Evolutionary conservation across 352 stramenopile genomes (phyloP).

Genomic region (Phytopythium aichiense): DNA sequence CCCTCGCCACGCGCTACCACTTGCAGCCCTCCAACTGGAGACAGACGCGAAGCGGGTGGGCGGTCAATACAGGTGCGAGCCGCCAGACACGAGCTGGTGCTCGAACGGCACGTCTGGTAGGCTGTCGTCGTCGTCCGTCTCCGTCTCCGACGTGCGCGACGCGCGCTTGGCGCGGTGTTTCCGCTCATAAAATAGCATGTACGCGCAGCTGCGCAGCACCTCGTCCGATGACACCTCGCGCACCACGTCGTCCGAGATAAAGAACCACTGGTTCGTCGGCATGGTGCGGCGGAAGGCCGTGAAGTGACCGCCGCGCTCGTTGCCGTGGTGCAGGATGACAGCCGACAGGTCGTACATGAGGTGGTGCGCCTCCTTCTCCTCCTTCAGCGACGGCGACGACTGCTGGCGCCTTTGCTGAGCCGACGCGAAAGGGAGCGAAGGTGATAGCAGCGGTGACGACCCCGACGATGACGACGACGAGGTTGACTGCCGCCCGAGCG

Average conservation of each 20-base stretch:
- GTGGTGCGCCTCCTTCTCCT: conserved; percentile 26
- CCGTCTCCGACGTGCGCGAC: conserved; percentile 26
- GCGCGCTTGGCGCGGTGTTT: conserved; percentile 43
- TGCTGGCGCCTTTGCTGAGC: background rate
- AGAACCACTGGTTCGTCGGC: conserved; percentile 68
- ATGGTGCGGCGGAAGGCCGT: conserved; percentile 71
- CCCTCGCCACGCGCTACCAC: background rate
- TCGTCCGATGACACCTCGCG: conserved; percentile 48
- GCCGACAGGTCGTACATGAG: conserved; percentile 71
- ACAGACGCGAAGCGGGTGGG: background rate
- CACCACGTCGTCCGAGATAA: conserved; percentile 81
- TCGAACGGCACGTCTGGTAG: conserved; percentile 50
- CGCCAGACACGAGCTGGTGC: conserved; percentile 26
- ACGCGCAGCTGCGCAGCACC: conserved; percentile 74
- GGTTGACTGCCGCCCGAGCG: conserved; percentile 1
- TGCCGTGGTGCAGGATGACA: conserved; percentile 86
- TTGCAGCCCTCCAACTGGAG: background rate
- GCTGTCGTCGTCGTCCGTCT: conserved; percentile 40
- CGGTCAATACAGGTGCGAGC: conserved; percentile 15
- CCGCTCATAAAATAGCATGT: conserved; percentile 91
- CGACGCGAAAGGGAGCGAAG: conserved; percentile 6
- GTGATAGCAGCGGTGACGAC: conserved; percentile 5
- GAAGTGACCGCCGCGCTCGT: conserved; percentile 82
- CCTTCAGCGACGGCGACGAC: conserved; percentile 9
- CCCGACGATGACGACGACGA: conserved; percentile 4